Evolutionary conservation across 805 yeast genomes (phyloP), one percentile per base, ranked within the genome.

Genomic region (Soucietia sequanensis): DNA sequence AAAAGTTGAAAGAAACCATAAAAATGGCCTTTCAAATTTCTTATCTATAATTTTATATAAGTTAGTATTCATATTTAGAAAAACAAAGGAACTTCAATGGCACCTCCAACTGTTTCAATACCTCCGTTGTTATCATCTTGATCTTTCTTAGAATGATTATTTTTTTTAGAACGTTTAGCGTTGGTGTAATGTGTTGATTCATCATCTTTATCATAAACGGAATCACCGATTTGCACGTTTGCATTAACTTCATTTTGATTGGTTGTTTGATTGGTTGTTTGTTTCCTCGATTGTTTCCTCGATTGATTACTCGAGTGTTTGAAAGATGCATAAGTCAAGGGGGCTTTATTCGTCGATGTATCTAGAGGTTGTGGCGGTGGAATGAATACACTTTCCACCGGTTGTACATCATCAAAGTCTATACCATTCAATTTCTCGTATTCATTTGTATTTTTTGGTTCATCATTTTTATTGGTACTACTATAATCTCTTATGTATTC

Each of bases 71-170:
- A 12, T n/a, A 29, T 6, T n/a, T 35, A 66, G 22, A 70, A 52
- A 39, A 69, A 70, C 17, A 70, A 49, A 1, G 76, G 76, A 8
- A 70, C 60, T 39, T 70, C 76, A 30, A 68, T 64, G 5, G 70
- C 71, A 8, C 70, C 71, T 9, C 70, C 70, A 24, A 62, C 68
- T 1, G 64, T 58, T 27, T 56, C 34, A 35, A 52, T 29, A 5
- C 31, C 29, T 8, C 27, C 25, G 22, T 30, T 33, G 4, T 37
- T 21, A 4, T 34, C 21, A 17, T 35, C 29, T 6, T 13, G 2
- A 7, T 30, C 2, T 22, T 35, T 27, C 7, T 27, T 20, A 19
- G 8, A 5, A 13, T 24, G 13, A 16, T 19, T 21, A 44, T 18
- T 14, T 28, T 23, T 29, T 23, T 6, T 36, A 15, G 14, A 23